Conservation (phyloP, 371 early-diverging fungal species). For the Mortierella sp. region DNA sequence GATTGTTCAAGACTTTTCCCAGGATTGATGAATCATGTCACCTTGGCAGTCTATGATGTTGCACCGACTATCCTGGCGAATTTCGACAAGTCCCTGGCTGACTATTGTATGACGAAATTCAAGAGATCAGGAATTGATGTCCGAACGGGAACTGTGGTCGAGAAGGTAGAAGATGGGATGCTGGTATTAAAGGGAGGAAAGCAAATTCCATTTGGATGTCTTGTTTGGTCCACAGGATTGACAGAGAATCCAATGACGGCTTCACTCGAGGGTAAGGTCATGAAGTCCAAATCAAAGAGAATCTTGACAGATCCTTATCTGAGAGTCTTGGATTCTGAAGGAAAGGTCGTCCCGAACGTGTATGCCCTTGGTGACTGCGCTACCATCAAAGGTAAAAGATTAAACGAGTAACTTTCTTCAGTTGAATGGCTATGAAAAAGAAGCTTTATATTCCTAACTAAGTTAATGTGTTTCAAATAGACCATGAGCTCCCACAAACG, state of each 20-base stretch:
- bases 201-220: constrained; percentile 47
- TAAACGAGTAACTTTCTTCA: not conserved
- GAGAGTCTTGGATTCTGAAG: constrained; percentile 71
- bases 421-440: constrained; percentile 13
- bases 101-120: constrained; percentile 78
- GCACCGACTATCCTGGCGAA: constrained; percentile 77
- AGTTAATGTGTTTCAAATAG: constrained; percentile 7
- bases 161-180: constrained; percentile 60
- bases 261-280: constrained; percentile 59
- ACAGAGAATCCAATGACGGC: constrained; percentile 72
- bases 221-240: constrained; percentile 83
- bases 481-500: constrained; percentile 75
- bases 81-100: constrained; percentile 76
- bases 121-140: constrained; percentile 76
- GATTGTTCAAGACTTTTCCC: constrained; percentile 79
- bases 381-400: constrained; percentile 62
- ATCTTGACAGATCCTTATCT: constrained; percentile 75
- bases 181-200: constrained; percentile 63
- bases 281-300: constrained; percentile 59
- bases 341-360: constrained; percentile 49
- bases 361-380: constrained; percentile 91
- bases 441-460: not conserved
- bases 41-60: constrained; percentile 80
- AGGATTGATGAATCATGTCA: constrained; percentile 67
- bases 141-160: constrained; percentile 67